These are phyloP conservation scores for Amanita thiersii DNA, from an alignment of 768 basidiomycete genomes.

Conservation along the genomic window DNA sequence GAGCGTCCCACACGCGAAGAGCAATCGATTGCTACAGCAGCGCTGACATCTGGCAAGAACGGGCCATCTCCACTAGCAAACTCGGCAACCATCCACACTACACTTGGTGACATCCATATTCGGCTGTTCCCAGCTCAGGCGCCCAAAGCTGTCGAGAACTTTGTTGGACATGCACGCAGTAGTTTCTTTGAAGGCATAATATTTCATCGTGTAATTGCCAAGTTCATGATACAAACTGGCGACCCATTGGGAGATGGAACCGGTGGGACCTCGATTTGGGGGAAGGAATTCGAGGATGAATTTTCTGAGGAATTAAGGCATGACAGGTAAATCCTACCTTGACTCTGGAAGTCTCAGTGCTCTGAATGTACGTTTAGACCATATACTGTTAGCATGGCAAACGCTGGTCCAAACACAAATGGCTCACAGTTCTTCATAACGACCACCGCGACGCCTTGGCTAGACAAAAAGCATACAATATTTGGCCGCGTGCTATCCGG, in stretches of 20 bases:
- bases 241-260: slow-evolving; percentile 95
- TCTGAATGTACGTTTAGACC: slow-evolving; percentile 42
- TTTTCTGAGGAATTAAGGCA: slow-evolving; percentile 85
- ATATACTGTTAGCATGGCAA: slow-evolving; percentile 94
- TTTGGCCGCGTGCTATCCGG: slow-evolving; percentile 87
- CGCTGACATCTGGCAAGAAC: slow-evolving; percentile 33
- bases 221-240: slow-evolving; percentile 98
- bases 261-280: slow-evolving; percentile 89
- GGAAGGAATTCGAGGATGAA: slow-evolving; percentile 86
- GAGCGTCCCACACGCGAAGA: slow-evolving; percentile 96
- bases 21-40: slow-evolving; percentile 72
- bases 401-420: slow-evolving; percentile 84
- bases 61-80: slow-evolving; percentile 70
- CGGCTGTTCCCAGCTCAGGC: slow-evolving; percentile 86
- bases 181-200: slow-evolving; percentile 90
- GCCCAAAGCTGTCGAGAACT: slow-evolving; percentile 96
- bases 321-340: slow-evolving; percentile 58
- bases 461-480: slow-evolving; percentile 88
- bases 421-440: slow-evolving; percentile 99
- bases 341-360: slow-evolving; percentile 1
- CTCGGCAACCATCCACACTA: slow-evolving; percentile 89
- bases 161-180: slow-evolving; percentile 84
- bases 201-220: slow-evolving; percentile 96
- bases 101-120: slow-evolving; percentile 87
- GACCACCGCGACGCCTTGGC: slow-evolving; percentile 88